phyloP scores from a whole-genome alignment of 208 protist species.

The Wallacemonas sp. region DNA sequence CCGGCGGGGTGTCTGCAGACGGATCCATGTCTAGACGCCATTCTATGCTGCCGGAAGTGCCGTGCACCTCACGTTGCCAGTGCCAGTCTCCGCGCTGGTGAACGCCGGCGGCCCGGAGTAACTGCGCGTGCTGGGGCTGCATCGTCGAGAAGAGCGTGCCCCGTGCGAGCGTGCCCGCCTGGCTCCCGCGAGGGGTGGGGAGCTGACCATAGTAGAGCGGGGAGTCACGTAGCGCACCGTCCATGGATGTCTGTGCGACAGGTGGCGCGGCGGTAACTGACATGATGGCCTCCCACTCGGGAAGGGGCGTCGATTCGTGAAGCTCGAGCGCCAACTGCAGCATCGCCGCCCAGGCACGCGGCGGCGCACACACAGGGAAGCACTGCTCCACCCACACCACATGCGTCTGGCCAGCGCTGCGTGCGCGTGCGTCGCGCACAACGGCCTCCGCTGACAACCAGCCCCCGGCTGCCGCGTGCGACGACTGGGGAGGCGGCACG shows the following conservation, averaged over 20 bases:
- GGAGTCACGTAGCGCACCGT: too few relatives aligned
- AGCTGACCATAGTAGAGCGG: not conserved
- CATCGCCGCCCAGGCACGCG: slow-evolving; percentile 62
- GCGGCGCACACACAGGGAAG: slow-evolving; percentile 59
- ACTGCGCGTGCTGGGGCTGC: slow-evolving; percentile 23
- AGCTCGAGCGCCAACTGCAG: slow-evolving; percentile 56
- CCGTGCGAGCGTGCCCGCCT: slow-evolving; percentile 4
- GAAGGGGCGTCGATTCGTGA: slow-evolving; percentile 23
- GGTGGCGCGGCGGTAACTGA: too few relatives aligned
- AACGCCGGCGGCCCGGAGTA: slow-evolving; percentile 21
- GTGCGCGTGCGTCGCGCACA: slow-evolving; percentile 13
- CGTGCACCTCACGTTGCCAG: slow-evolving; percentile 29
- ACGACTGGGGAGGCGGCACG: slow-evolving; percentile 15
- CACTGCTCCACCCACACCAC: slow-evolving; percentile 59
- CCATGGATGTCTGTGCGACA: too few relatives aligned
- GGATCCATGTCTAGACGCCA: slow-evolving; percentile 60
- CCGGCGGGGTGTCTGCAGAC: slow-evolving; percentile 35
- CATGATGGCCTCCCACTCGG: too few relatives aligned
- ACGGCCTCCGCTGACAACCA: slow-evolving; percentile 1
- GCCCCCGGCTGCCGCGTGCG: not conserved
- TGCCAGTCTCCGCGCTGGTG: slow-evolving; percentile 29
- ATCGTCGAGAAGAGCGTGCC: slow-evolving; percentile 43
- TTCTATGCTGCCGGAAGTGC: slow-evolving; percentile 21
- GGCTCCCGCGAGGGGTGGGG: slow-evolving; percentile 8
- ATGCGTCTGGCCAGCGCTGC: not conserved